These are phyloP conservation scores for Talaromyces sp. DNA, from an alignment of 2,329 filamentous ascomycete species.

Conservation along the genomic window DNA sequence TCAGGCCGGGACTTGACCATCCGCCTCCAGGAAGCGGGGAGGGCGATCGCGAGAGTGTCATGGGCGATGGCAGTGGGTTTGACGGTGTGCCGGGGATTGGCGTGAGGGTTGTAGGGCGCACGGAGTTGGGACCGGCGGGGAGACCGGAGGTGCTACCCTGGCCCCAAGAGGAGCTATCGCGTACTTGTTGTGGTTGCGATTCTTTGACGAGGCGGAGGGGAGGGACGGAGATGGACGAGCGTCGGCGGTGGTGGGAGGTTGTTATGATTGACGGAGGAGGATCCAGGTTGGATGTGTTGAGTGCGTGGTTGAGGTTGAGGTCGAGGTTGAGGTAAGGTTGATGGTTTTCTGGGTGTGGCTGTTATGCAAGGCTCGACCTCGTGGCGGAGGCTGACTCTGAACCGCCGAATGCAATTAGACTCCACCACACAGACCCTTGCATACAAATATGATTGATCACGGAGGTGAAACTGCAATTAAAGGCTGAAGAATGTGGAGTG, in stretches of 20 bases:
- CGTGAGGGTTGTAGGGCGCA: constrained; percentile 30
- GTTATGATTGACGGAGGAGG: constrained; percentile 44
- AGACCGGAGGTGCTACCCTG: constrained; percentile 29
- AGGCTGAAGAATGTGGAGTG: not conserved
- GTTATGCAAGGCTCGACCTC: constrained; percentile 6
- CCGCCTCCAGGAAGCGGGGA: constrained; percentile 81
- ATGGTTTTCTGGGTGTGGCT: constrained; percentile 6
- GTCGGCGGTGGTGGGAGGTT: constrained; percentile 35
- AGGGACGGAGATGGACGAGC: constrained; percentile 51
- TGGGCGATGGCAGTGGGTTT: constrained; percentile 57
- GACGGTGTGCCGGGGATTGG: constrained; percentile 57
- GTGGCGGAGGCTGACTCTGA: constrained; percentile 11
- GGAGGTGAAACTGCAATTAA: not conserved
- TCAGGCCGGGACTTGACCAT: constrained; percentile 81
- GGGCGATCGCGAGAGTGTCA: constrained; percentile 85
- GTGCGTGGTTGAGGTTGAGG: too few relatives aligned
- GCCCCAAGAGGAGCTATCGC: constrained; percentile 19
- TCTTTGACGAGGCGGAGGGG: constrained; percentile 36
- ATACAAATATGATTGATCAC: not conserved
- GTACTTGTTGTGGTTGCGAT: not conserved
- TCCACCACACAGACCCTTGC: not conserved
- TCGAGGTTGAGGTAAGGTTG: not conserved
- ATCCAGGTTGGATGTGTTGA: constrained; percentile 27
- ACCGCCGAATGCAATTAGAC: not conserved
- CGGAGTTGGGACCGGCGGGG: constrained; percentile 22